phyloP scores from a whole-genome alignment of 75 land plant genomes.

The Selaginella tamariscina region DNA sequence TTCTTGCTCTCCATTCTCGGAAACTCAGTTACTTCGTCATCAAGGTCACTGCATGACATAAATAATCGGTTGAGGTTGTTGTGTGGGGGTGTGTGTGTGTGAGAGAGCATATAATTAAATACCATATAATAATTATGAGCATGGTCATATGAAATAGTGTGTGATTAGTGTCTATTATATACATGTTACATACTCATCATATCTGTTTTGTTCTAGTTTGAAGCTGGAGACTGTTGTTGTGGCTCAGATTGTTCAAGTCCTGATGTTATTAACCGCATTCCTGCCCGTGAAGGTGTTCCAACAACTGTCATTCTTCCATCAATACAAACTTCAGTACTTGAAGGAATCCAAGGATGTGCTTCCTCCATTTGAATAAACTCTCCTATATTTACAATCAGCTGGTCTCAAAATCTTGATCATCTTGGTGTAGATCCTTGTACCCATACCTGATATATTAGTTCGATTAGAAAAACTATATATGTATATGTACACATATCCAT shows the following conservation, averaged over 20 bases:
- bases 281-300: neutral
- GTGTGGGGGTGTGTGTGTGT: too few relatives aligned
- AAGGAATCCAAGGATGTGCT: conserved; percentile 10
- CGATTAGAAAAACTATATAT: too few relatives aligned
- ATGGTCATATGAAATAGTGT: too few relatives aligned
- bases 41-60: neutral
- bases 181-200: too few relatives aligned
- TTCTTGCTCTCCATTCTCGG: neutral
- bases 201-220: too few relatives aligned
- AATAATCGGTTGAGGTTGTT: too few relatives aligned
- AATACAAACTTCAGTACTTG: neutral
- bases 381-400: conserved; percentile 23
- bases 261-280: neutral
- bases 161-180: too few relatives aligned
- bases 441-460: too few relatives aligned
- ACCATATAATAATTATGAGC: too few relatives aligned
- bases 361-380: conserved; percentile 23
- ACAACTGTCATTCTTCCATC: conserved; percentile 14
- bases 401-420: conserved; percentile 25
- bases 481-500: too few relatives aligned
- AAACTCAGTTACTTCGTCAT: neutral
- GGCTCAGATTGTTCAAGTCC: neutral
- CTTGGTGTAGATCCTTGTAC: conserved; percentile 35
- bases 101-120: too few relatives aligned
- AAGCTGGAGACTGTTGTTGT: too few relatives aligned